Evolutionary conservation across 1,284 basidiomycete species (phyloP).

Genomic region (Apiotrichum akiyoshidainum): DNA sequence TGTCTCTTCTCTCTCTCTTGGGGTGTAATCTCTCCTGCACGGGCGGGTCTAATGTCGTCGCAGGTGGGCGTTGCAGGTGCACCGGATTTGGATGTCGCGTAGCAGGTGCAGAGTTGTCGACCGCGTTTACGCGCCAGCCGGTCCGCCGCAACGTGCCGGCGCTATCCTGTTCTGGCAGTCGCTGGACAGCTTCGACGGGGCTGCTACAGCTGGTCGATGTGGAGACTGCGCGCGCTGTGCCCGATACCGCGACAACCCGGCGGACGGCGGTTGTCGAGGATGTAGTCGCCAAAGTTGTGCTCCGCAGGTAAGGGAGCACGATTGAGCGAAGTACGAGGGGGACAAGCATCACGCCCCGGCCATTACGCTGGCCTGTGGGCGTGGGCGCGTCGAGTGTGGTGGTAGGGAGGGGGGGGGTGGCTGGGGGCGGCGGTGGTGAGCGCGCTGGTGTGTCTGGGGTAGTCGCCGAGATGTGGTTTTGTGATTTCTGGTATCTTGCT

Average conservation of each 20-base stretch:
- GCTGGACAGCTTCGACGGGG: conserved; percentile 6
- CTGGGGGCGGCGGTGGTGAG: neutral
- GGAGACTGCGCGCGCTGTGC: conserved; percentile 1
- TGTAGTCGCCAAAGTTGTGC: conserved; percentile 1
- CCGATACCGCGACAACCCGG: neutral
- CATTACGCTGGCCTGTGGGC: conserved; percentile 14
- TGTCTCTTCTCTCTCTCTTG: too few relatives aligned
- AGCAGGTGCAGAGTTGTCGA: neutral
- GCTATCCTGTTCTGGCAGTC: conserved; percentile 1
- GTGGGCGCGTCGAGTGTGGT: conserved; percentile 1
- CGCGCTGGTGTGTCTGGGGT: neutral
- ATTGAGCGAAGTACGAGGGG: conserved; percentile 21
- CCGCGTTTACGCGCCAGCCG: neutral
- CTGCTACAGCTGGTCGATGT: conserved; percentile 5
- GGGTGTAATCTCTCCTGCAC: too few relatives aligned
- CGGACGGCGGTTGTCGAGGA: conserved; percentile 1
- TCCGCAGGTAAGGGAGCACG: conserved; percentile 21
- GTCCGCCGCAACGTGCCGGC: neutral
- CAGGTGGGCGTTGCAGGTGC: too few relatives aligned
- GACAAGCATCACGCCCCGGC: conserved; percentile 23
- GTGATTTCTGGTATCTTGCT: neutral
- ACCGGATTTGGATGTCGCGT: too few relatives aligned
- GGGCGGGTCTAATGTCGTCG: too few relatives aligned
- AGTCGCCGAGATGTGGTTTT: neutral
- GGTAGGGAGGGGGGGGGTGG: neutral